Conservation (phyloP, 2,329 filamentous ascomycete species). For the Microcera coccophila region DNA sequence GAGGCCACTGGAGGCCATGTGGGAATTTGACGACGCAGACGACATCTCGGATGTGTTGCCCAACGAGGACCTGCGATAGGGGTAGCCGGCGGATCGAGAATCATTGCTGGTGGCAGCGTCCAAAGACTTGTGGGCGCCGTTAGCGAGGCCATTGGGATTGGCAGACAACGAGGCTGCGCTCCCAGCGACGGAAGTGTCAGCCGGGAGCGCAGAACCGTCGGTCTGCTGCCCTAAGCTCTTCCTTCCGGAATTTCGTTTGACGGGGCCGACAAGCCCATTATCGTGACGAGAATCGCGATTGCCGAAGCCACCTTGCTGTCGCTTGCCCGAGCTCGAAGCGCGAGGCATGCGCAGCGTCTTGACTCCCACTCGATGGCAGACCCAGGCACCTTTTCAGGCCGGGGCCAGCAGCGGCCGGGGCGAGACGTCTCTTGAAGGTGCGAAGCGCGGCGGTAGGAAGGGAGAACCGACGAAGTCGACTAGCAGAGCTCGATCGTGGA, state of each 20-base stretch:
- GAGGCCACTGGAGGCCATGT: constrained; percentile 34
- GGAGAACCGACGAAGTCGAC: constrained; percentile 11
- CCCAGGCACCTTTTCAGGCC: constrained; percentile 34
- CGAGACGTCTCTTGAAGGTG: constrained; percentile 14
- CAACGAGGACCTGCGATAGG: constrained; percentile 46
- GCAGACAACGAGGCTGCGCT: constrained; percentile 28
- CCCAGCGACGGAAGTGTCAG: constrained; percentile 29
- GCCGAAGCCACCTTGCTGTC: constrained; percentile 58
- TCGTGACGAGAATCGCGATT: constrained; percentile 76
- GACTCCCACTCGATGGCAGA: constrained; percentile 35
- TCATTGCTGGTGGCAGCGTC: constrained; percentile 37
- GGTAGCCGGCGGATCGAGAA: constrained; percentile 39
- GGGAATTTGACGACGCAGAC: constrained; percentile 48
- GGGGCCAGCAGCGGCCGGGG: constrained; percentile 35
- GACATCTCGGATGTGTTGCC: constrained; percentile 52
- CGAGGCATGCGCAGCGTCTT: constrained; percentile 56
- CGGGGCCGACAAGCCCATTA: constrained; percentile 72
- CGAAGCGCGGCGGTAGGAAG: constrained; percentile 9
- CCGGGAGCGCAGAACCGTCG: constrained; percentile 37
- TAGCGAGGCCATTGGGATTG: constrained; percentile 27
- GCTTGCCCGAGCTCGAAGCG: constrained; percentile 55
- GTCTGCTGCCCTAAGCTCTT: constrained; percentile 48
- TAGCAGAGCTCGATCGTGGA: constrained; percentile 12
- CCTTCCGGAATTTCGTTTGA: constrained; percentile 37
- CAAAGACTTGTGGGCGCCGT: constrained; percentile 33